Percentiles rank a stretch among this genome's conserved stretches.
Conservation (phyloP, 495 filamentous ascomycete genomes). For the Annulohypoxylon maeteangense region DNA sequence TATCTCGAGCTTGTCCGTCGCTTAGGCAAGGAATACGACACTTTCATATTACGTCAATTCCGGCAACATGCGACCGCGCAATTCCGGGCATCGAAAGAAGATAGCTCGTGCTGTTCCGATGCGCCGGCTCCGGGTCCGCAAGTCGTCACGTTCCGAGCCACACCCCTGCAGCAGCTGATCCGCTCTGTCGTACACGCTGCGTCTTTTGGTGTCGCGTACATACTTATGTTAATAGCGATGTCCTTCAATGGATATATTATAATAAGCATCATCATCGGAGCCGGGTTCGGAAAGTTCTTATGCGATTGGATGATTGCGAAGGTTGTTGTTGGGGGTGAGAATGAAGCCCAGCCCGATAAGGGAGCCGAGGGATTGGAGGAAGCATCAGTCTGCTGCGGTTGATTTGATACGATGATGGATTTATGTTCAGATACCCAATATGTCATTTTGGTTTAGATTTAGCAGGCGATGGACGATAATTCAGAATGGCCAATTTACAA, state of each 20-base stretch:
- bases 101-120: constrained; percentile 30
- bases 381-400: constrained; percentile 47
- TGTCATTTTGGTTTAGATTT: constrained; percentile 2
- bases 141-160: constrained; percentile 57
- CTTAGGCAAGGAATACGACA: constrained; percentile 65
- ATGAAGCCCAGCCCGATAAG: constrained; percentile 16
- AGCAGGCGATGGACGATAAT: neutral
- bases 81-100: constrained; percentile 32
- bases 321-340: constrained; percentile 32
- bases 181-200: constrained; percentile 60
- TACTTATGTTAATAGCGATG: constrained; percentile 68
- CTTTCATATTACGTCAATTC: constrained; percentile 54
- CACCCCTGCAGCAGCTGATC: constrained; percentile 59
- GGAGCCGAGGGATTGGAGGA: constrained; percentile 32
- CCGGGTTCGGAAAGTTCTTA: constrained; percentile 58
- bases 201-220: constrained; percentile 65
- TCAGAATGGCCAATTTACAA: neutral
- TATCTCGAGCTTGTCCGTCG: constrained; percentile 63
- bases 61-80: constrained; percentile 49
- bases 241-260: constrained; percentile 68
- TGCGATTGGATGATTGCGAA: constrained; percentile 54
- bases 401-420: constrained; percentile 3
- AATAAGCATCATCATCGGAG: constrained; percentile 66
- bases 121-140: constrained; percentile 28
- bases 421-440: constrained; percentile 35